These are phyloP conservation scores for Suillus alpinus DNA, from an alignment of 768 basidiomycete species.

Conservation along the genomic window DNA sequence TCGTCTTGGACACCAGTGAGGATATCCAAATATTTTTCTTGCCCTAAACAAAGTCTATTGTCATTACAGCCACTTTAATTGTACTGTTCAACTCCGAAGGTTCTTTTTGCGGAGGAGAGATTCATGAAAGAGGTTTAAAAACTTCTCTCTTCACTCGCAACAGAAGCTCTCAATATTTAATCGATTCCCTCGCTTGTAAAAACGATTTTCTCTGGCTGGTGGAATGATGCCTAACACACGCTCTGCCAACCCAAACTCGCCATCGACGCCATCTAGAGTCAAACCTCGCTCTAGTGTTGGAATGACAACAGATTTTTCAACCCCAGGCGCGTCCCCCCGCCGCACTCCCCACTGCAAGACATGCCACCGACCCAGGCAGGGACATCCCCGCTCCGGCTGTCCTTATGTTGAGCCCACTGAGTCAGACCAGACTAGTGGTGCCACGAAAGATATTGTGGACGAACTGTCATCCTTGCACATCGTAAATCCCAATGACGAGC, in stretches of 20 bases:
- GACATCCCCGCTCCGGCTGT: constrained; percentile 65
- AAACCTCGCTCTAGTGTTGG: constrained; percentile 11
- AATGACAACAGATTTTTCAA: constrained; percentile 3
- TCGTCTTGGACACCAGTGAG: neutral
- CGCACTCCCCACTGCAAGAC: constrained; percentile 53
- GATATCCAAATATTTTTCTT: neutral
- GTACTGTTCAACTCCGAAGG: neutral
- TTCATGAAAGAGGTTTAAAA: neutral
- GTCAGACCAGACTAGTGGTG: constrained; percentile 13
- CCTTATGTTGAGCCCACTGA: constrained; percentile 38
- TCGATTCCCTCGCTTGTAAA: too few relatives aligned
- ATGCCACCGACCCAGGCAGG: constrained; percentile 51
- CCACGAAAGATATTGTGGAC: constrained; percentile 32
- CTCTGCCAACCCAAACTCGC: constrained; percentile 18
- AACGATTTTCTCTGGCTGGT: neutral
- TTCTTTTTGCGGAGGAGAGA: neutral
- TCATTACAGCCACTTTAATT: neutral
- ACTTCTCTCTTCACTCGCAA: neutral
- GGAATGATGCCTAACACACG: constrained; percentile 28
- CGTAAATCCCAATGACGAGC: constrained; percentile 21
- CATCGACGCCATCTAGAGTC: constrained; percentile 26
- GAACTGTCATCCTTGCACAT: constrained; percentile 50
- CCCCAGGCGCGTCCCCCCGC: constrained; percentile 42
- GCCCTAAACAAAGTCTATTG: neutral
- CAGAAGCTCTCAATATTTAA: neutral